Base-by-base conservation (phyloP, 1,139 yeast genomes). In the Pichia sorboxylosa region DNA sequence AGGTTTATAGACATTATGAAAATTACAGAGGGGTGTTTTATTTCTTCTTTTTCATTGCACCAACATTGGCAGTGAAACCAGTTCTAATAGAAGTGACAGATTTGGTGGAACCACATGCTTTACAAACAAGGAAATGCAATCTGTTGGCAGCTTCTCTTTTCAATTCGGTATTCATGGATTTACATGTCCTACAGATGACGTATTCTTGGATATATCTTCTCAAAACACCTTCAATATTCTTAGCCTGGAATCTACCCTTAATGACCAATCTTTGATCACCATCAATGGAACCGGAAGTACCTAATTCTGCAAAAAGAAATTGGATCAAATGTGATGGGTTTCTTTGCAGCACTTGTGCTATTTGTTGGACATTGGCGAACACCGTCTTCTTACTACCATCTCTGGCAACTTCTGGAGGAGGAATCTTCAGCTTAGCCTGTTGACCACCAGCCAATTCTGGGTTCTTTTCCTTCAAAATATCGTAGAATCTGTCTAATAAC, bases 371-470 rank as follows among this genome's bases (percentile, higher is more conserved):
- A 59, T 90, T 90, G 49, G 95, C 87, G 58, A 92, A 90, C 53
- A 87, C 73, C 8, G 98, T 84, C 72, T 87, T 92, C 64, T 90
- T 92, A 53, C 78, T 75, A 59, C 98, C 97, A 65, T 90, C 99
- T 66, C 98, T 85, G 61, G 80, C 82, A 58, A 94, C 90, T 43
- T 80, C 69, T 42, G 99, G 99, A 34, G 97, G 98, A 35, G 98
- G 98, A 50, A 90, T 87, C 69, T 92, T 82, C 65, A 87, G 81
- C 61, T 87, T 87, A 31, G 94, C 93, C 28, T 85, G 69, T 61
- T 93, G 77, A 56, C 90, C 96, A 48, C 97, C 96, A 31, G 97
- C 98, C 52, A 92, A 72, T 58, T 90, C 98, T 39, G 99, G 99
- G 63, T 90, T 92, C 63, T 90, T 87, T 46, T 82, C 79, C 52